phyloP scores from a whole-genome alignment of 1,284 basidiomycete species.

The Lentinus polychrous region DNA sequence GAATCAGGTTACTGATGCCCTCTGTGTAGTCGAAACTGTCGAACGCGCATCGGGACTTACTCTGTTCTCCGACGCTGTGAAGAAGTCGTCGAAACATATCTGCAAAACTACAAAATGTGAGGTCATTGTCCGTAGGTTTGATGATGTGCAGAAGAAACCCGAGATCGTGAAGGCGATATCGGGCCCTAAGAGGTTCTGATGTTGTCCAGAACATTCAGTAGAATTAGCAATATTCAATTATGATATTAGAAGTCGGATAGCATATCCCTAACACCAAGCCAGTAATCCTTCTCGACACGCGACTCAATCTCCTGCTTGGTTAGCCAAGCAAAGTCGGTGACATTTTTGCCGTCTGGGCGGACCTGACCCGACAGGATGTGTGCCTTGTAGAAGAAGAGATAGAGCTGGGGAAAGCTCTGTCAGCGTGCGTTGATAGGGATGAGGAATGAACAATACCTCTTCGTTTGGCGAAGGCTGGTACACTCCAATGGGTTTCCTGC shows the following conservation, averaged over 20 bases:
- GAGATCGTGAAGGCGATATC: conserved; percentile 46
- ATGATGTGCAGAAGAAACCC: conserved; percentile 77
- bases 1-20: not conserved
- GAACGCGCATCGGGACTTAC: conserved; percentile 82
- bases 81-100: conserved; percentile 76
- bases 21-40: conserved; percentile 71
- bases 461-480: conserved; percentile 39
- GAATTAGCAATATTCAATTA: not conserved
- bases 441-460: conserved; percentile 12
- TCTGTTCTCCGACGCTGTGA: conserved; percentile 84
- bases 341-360: conserved; percentile 40
- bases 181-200: conserved; percentile 31
- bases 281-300: conserved; percentile 35
- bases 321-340: conserved; percentile 78
- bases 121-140: conserved; percentile 57
- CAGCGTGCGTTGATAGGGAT: not conserved
- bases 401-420: not conserved
- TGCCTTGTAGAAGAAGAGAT: conserved; percentile 69
- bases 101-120: conserved; percentile 85
- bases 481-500: conserved; percentile 67
- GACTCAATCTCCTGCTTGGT: conserved; percentile 63
- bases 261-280: conserved; percentile 61
- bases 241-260: conserved; percentile 58
- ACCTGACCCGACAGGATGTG: conserved; percentile 79
- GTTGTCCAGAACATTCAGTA: not conserved